Evolutionary conservation across 371 early-diverging fungal species (phyloP).

Genomic region (Haplosporangium sp.): DNA sequence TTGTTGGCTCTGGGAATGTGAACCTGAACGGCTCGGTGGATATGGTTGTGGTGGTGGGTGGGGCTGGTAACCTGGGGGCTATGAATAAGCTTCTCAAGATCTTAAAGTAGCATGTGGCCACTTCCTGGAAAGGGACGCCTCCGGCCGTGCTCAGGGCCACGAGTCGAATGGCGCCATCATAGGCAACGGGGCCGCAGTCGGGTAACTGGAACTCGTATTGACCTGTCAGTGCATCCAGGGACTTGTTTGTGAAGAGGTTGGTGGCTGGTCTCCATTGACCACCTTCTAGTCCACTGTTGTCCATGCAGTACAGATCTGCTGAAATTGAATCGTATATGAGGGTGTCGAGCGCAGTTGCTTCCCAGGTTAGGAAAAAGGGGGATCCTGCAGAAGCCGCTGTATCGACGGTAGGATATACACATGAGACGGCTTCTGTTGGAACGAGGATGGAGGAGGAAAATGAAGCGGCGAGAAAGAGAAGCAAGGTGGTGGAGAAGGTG

Average conservation of each 20-base stretch:
- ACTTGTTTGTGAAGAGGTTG: conserved; percentile 3
- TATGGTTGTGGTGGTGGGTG: background rate
- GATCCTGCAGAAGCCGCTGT: conserved; percentile 14
- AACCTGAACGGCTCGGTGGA: background rate
- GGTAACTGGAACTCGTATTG: conserved; percentile 17
- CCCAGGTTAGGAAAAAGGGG: conserved; percentile 16
- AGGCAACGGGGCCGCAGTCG: conserved; percentile 22
- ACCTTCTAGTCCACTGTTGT: conserved; percentile 1
- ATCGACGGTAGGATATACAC: background rate
- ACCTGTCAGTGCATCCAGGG: background rate
- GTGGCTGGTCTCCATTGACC: conserved; percentile 12
- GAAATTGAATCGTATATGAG: conserved; percentile 15
- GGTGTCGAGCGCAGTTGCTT: conserved; percentile 13
- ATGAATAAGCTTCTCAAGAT: background rate
- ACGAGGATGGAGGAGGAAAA: no score
- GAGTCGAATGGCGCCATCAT: conserved; percentile 10
- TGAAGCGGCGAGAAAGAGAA: background rate
- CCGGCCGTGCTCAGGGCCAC: background rate
- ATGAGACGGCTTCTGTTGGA: conserved; percentile 19
- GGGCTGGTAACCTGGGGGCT: background rate
- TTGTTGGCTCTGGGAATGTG: background rate
- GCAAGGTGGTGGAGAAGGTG: conserved; percentile 1
- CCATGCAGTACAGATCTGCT: conserved; percentile 33
- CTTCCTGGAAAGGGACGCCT: no score
- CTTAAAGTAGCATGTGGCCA: background rate